These are phyloP conservation scores for Globisporangium echinulatum DNA, from an alignment of 352 stramenopile species.

Conservation along the genomic window DNA sequence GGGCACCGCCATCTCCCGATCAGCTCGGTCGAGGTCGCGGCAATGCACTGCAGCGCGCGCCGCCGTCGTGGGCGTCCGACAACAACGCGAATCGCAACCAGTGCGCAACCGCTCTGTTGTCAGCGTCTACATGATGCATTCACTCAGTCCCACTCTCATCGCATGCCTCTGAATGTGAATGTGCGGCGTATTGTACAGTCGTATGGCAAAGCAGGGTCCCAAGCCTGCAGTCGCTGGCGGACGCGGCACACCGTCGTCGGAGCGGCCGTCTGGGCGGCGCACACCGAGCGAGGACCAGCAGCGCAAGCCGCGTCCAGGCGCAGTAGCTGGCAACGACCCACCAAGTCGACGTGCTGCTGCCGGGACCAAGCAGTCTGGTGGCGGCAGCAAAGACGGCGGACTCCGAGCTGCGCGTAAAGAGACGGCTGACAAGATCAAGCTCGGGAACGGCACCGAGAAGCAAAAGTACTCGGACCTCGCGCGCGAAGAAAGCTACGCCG, in stretches of 20 bases:
- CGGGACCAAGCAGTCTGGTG: constrained; percentile 19
- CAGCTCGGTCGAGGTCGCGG: constrained; percentile 22
- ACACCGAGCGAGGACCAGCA: constrained; percentile 56
- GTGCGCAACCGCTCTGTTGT: constrained; percentile 2
- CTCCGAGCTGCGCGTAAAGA: constrained; percentile 38
- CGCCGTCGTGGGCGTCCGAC: constrained; percentile 51
- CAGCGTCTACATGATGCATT: constrained; percentile 8
- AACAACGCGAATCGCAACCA: constrained; percentile 34
- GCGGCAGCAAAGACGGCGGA: constrained; percentile 27
- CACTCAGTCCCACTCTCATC: neutral
- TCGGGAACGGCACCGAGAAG: constrained; percentile 25
- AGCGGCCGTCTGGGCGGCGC: constrained; percentile 33
- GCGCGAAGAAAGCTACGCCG: constrained; percentile 60
- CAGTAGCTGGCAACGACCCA: constrained; percentile 19
- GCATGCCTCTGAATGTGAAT: neutral
- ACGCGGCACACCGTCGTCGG: constrained; percentile 16
- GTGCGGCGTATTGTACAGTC: constrained; percentile 16
- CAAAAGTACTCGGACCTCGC: constrained; percentile 76
- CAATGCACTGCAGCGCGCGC: constrained; percentile 16
- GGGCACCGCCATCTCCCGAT: constrained; percentile 62
- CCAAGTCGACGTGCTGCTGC: constrained; percentile 13
- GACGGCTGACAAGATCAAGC: constrained; percentile 22
- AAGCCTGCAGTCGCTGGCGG: constrained; percentile 13
- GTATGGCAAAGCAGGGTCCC: constrained; percentile 20
- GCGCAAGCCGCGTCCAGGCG: constrained; percentile 26